Conservation (phyloP, 2,329 filamentous ascomycete genomes). For the Cladosporium sp. region DNA sequence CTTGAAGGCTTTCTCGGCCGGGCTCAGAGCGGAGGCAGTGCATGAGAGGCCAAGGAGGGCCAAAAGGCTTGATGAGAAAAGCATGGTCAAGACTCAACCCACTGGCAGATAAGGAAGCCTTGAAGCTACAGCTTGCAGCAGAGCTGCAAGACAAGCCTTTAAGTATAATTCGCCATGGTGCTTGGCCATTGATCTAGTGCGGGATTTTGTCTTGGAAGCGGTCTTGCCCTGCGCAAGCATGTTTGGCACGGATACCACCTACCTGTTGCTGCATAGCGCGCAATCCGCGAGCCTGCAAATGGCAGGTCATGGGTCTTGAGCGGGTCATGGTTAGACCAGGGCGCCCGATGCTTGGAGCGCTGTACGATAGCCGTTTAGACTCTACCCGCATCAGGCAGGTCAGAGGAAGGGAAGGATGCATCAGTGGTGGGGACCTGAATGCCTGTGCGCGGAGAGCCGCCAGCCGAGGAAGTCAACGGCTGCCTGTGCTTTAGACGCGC, state of each 20-base stretch:
- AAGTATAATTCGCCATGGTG: neutral
- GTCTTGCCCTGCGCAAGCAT: constrained; percentile 3
- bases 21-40: constrained; percentile 7
- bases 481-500: neutral
- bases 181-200: constrained; percentile 1
- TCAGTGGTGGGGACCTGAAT: neutral
- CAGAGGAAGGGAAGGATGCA: neutral
- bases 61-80: constrained; percentile 11
- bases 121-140: neutral
- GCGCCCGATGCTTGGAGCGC: neutral
- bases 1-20: constrained; percentile 11
- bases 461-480: neutral
- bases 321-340: neutral
- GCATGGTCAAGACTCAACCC: constrained; percentile 10
- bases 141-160: constrained; percentile 11
- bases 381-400: constrained; percentile 8
- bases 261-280: constrained; percentile 8
- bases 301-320: constrained; percentile 3
- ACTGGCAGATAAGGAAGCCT: neutral
- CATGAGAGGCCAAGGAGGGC: constrained; percentile 6
- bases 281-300: neutral
- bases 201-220: neutral
- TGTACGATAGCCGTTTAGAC: neutral
- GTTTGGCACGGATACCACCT: constrained; percentile 3
- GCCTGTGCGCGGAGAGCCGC: neutral